Evolutionary conservation across 345 rosid genomes (phyloP), one percentile per base, ranked within the genome.

Genomic region (Euphorbia tirucalli): DNA sequence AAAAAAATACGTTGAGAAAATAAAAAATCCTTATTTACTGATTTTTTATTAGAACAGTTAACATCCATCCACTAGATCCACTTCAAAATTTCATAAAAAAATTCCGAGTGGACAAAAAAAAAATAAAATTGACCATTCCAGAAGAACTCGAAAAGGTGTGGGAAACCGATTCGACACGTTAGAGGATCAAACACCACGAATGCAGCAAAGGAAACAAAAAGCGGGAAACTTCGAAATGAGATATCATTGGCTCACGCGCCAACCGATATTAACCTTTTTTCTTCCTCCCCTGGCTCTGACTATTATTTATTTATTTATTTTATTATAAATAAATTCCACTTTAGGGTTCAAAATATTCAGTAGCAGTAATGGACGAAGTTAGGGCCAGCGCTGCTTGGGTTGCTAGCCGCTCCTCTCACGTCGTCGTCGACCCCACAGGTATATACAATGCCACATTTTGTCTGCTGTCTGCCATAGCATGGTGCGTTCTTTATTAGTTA

Each of bases 351-450:
- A 50, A 48, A 32, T 35, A 11, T 35, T 11, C n/a, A 19, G 65
- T 35, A 19, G 48, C 65, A 28, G 22, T 44, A 50, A 86, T 86
- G 95, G 87, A 90, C 10, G 89, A 87, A 74, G 96, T 88, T 61
- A 87, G 86, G 78, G 73, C 82, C 32, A 83, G 62, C 81, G 78
- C 89, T 35, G 89, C 86, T 66, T 91, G 93, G 89, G 89, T 89
- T 24, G 90, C 91, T 35, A 69, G 55, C 65, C 78, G 74, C 69
- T 82, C 95, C 56, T 80, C 90, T 74, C 97, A 89, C 61, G 86
- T 89, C 50, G 27, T 77, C 58, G 81, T 83, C 43, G 88, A 86
- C 70, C 76, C 84, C 18, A 66, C 84, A 74, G 91, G 90, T 87
- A 22, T 35, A 1, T 35, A 50, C 55, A 49, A 27, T 27, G 25